Evolutionary conservation across 208 protist genomes (phyloP), one percentile per base, ranked within the genome.

Genomic region (Trypanosoma platydactyli): DNA sequence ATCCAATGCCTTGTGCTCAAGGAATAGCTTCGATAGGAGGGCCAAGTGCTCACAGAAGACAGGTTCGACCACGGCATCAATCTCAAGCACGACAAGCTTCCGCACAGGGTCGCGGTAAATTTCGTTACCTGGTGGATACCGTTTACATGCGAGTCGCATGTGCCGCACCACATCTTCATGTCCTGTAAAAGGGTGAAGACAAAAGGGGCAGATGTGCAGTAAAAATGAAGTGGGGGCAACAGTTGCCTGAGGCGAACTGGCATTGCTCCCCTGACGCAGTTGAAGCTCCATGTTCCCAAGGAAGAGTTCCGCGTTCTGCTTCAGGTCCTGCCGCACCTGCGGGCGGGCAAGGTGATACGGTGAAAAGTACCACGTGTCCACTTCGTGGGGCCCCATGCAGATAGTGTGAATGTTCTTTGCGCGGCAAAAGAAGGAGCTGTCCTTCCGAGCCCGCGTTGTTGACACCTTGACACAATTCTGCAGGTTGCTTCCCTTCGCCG

Each of bases 1-100:
- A 73, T 99, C 99, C 4, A 99, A 84, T 0, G 98, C 99, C 84
- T 99, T 99, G 86, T 99, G 98, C 83, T 99, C 98, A 0, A 99
- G 80, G 80, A 99, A 99, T 0, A 99, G 82, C 68, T 99, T 99
- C 0, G 98, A 97, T 3, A 99, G 74, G 7, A 99, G 85, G 57
- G 98, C 99, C 12, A 99, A 77, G 76, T 99, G 99, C 81, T 99
- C 93, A 66, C 97, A 99, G 73, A 99, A 99, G 15, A 92, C 90
- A 45, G 97, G 97, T 64, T 98, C 86, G 75, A 98, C 84, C 55
- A 94, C 92, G n/a, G 96, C 98, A 73, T 99, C 97, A 12, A 98
- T 77, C 82, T 99, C 98, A 60, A 99, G 95, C 35, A 99, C 87
- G 5, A 95, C 88, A 3, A 99, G 64, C 6, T 81, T 70, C 15